Evolutionary conservation across 2,329 filamentous ascomycete species (phyloP), one percentile per base, ranked within the genome.

Genomic region (Coniochaeta hoffmannii): DNA sequence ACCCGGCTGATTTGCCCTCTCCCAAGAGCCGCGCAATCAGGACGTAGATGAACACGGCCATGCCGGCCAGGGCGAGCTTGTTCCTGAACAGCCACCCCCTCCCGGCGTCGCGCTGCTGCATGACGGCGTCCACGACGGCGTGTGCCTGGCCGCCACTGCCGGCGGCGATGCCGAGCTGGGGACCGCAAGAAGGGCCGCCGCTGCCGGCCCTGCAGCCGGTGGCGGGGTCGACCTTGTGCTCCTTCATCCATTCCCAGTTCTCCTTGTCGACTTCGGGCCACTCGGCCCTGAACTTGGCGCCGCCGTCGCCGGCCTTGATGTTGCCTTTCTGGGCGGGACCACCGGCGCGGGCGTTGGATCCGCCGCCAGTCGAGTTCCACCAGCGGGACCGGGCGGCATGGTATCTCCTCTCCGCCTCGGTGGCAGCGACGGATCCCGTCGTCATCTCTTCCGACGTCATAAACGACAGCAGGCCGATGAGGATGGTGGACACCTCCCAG

Each of bases 391-490:
- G 81, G 24, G 81, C 79, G 0, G 94, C 91, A 52, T 91, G 83
- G 64, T 87, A 81, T 69, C 84, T 87, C 58, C 93, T 83, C 76
- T 97, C 92, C 3, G 81, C 76, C 52, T 89, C 82, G 0, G 83
- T 87, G 17, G 86, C 89, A 6, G 87, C 86, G 30, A 99, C 83
- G 30, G 87, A 92, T 2, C 94, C 94, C 0, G 94, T 97, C 0
- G 94, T 99, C 88, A 97, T 97, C 75, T 99, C 94, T 68, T 99
- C 93, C 61, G 89, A 90, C 2, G 93, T 97, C 94, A 99, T 99
- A 73, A 99, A 99, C 36, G 89, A 95, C 59, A 97, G 77, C 28
- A 99, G 81, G 10, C 94, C 94, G 55, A 96, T 95, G 15, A 99
- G 77, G 61, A 99, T 99, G 0, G 94, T 99, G 55, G 88, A 93